Base-by-base conservation (phyloP, 345 rosid genomes). In the Brassica cretica region DNA sequence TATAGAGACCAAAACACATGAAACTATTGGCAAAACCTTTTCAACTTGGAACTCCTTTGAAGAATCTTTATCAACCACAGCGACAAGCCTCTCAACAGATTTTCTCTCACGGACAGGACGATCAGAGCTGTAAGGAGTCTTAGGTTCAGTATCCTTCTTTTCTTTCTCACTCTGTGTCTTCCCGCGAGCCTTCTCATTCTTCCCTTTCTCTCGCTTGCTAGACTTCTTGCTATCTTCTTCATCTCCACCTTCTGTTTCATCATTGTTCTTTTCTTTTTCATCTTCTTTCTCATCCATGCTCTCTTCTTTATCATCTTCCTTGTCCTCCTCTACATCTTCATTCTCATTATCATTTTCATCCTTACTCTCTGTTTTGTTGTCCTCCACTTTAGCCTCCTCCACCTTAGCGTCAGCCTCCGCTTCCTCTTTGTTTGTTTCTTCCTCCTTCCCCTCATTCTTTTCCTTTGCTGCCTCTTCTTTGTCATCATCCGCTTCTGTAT, bases 51-150 rank as follows among this genome's bases (percentile, higher is more conserved):
- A 78, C 74, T 91, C 98, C 79, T 64, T 94, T 30, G 74, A 69
- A 67, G 90, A 66, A 74, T 92, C 95, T 80, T 81, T 94, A 61
- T 92, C 98, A 70, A 92, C 41, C 56, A 90, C 66, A 1, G 97
- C 92, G 27, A 94, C 98, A 65, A 94, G 88, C 85, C 98, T 91
- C 80, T 94, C 98, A 76, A 92, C 98, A 73, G 93, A 87, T 77
- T 91, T 94, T 12, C 98, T 84, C 85, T 92, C 97, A 18, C 98
- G 92, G 71, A 90, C 95, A 15, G 97, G 98, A 70, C 98, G 90
- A 82, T 92, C 92, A 71, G 79, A 78, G 63, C 44, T 37, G 44
- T 70, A 69, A 85, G 93, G 97, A 75, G 98, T 91, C 82, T 82
- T 86, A 12, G 74, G 87, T 82, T 84, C 91, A 27, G 35, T 65